phyloP scores from a whole-genome alignment of 2,329 filamentous ascomycete species.

The Colletotrichum sp. region DNA sequence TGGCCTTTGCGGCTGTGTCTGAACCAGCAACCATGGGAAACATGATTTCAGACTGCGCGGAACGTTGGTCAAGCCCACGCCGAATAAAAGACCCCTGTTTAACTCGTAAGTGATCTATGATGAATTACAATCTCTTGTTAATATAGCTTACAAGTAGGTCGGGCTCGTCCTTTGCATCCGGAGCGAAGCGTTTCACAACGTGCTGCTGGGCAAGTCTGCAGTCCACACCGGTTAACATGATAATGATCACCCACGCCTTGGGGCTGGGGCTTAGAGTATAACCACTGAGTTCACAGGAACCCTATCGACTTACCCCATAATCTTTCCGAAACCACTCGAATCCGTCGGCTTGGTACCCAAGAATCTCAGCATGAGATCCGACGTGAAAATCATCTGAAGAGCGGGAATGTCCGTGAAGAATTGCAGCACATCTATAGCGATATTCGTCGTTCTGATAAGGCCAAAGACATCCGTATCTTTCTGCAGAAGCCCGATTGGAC shows the following conservation, averaged over 20 bases:
- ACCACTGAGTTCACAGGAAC: not conserved
- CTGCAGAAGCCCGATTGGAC: not conserved
- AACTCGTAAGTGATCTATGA: not conserved
- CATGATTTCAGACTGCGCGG: slow-evolving; percentile 5
- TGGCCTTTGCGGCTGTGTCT: slow-evolving; percentile 36
- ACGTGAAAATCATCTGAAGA: not conserved
- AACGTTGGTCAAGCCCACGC: slow-evolving; percentile 4
- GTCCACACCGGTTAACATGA: not conserved
- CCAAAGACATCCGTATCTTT: not conserved
- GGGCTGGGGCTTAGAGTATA: not conserved
- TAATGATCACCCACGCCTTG: not conserved
- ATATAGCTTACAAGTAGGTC: not conserved
- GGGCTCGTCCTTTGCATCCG: not conserved
- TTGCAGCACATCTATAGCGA: slow-evolving; percentile 5
- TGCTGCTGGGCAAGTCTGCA: not conserved
- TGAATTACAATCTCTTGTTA: not conserved
- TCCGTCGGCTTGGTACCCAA: slow-evolving; percentile 1
- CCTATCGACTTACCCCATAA: not conserved
- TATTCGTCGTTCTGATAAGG: not conserved
- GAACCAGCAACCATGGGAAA: slow-evolving; percentile 32
- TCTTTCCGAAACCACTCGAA: slow-evolving; percentile 3
- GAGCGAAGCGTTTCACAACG: not conserved
- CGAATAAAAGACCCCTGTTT: not conserved
- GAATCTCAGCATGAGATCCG: not conserved
- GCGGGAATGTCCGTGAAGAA: slow-evolving; percentile 9